phyloP scores from a whole-genome alignment of 176 grass and related monocot genomes.

The Stipa capillata region DNA sequence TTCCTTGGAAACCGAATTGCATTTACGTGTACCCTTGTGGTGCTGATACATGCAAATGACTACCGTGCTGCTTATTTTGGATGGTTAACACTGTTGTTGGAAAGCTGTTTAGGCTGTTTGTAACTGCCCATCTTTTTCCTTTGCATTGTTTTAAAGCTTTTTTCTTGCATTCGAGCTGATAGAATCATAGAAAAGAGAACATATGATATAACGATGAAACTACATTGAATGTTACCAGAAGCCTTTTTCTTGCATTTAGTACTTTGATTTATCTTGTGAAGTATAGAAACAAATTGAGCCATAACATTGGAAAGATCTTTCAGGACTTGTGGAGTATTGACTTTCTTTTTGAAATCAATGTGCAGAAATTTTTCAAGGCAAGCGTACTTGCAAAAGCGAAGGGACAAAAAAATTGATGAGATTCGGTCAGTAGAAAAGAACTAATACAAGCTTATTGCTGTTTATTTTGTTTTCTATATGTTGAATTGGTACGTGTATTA shows the following conservation, averaged over 20 bases:
- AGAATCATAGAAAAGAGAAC: neutral
- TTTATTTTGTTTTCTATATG: neutral
- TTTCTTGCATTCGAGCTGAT: neutral
- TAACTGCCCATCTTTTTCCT: neutral
- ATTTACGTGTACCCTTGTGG: neutral
- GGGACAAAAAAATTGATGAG: conserved; percentile 91
- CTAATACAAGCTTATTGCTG: conserved; percentile 7
- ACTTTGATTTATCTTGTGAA: neutral
- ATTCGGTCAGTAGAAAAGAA: conserved; percentile 49
- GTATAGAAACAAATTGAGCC: neutral
- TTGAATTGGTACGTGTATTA: neutral
- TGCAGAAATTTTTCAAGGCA: conserved; percentile 89
- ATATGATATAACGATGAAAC: neutral
- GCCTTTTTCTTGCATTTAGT: conserved; percentile 7
- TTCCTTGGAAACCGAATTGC: neutral
- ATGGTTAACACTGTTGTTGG: neutral
- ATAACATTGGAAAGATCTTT: neutral
- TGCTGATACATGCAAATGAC: conserved; percentile 9
- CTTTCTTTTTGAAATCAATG: neutral
- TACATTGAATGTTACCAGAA: neutral
- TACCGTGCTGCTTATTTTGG: neutral
- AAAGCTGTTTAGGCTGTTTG: neutral
- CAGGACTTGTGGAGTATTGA: neutral
- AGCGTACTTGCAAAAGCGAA: conserved; percentile 72
- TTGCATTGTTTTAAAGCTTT: conserved; percentile 3